Evolutionary conservation across 352 stramenopile genomes (phyloP), one percentile per base, ranked within the genome.

Genomic region (Globisporangium recalcitrans): DNA sequence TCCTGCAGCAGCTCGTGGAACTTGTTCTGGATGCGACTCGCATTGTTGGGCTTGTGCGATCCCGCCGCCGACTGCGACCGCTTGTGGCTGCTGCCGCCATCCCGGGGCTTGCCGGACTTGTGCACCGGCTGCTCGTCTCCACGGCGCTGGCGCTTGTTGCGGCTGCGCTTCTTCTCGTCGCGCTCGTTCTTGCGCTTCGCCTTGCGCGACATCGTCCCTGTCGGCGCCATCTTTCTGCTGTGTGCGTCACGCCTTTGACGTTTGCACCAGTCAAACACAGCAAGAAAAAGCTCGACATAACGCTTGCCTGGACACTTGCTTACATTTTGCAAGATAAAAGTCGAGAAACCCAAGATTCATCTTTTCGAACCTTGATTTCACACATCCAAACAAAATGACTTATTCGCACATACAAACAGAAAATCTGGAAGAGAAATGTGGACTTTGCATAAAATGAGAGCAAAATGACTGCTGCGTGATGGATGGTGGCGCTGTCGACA

Each of bases 1-100:
- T 92, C 78, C 21, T 85, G 71, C 26, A 91, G 64, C 64, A 93
- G 80, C 69, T 91, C 79, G 52, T 90, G 80, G 69, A 93, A 93
- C 53, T 81, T 85, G 70, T 91, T 93, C 56, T 78, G 72, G 60
- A 92, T 72, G 27, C 67, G 58, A 22, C 22, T 58, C 13, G 52
- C 49, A 2, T 19, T 68, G 10, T 16, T 68, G 13, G 51, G 27
- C 47, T 47, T 27, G 62, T 65, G 27, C 3, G 40, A 36, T 47
- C 64, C 31, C 2, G 26, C 31, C 2, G 26, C 27, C 24, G 55
- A 60, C 38, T 62, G 58, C 58, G 34, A 57, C 24, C 57, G 54
- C n/a, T 66, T 63, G 52, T 44, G 56, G 42, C 36, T 22, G 16
- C n/a, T 34, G 29, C 36, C 4, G 22, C 29, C 49, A 27, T 46